Evolutionary conservation across 331 rosid species (phyloP).

Genomic region (Acacia pycnantha): DNA sequence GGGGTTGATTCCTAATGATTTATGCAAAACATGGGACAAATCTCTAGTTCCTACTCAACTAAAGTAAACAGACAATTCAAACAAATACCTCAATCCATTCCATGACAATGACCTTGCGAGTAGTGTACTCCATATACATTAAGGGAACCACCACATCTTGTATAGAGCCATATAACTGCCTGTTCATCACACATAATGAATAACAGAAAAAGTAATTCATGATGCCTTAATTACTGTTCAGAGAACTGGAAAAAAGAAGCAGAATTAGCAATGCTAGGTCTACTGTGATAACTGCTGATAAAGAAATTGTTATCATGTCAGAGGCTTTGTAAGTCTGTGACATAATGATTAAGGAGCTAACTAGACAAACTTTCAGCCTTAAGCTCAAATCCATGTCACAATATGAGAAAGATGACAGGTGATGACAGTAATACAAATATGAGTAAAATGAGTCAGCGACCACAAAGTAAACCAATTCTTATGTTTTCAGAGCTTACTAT

Average conservation of each 20-base stretch:
- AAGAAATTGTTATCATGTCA: background rate
- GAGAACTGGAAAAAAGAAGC: background rate
- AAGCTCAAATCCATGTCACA: background rate
- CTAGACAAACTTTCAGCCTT: background rate
- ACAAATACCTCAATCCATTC: conserved; percentile 90
- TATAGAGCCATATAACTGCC: conserved; percentile 79
- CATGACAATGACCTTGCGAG: conserved; percentile 87
- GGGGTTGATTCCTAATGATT: background rate
- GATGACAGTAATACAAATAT: conserved; percentile 2
- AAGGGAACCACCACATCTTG: conserved; percentile 81
- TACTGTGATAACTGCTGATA: background rate
- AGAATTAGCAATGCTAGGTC: background rate
- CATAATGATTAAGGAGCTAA: background rate
- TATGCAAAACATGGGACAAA: background rate
- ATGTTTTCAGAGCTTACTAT: conserved; percentile 16
- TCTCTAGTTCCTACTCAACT: conserved; percentile 5
- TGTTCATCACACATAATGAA: conserved; percentile 38
- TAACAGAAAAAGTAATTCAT: conserved; percentile 10
- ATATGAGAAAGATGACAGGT: background rate
- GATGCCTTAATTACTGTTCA: background rate
- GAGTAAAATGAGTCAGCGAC: background rate
- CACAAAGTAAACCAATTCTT: background rate
- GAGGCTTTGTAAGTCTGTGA: background rate
- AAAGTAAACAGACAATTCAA: conserved; percentile 18
- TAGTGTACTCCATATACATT: conserved; percentile 73